A percentile compares a stretch with the other conserved stretches of the same genome.
These are phyloP conservation scores for Baorangia bicolor DNA, from an alignment of 768 basidiomycete species.

Conservation along the genomic window DNA sequence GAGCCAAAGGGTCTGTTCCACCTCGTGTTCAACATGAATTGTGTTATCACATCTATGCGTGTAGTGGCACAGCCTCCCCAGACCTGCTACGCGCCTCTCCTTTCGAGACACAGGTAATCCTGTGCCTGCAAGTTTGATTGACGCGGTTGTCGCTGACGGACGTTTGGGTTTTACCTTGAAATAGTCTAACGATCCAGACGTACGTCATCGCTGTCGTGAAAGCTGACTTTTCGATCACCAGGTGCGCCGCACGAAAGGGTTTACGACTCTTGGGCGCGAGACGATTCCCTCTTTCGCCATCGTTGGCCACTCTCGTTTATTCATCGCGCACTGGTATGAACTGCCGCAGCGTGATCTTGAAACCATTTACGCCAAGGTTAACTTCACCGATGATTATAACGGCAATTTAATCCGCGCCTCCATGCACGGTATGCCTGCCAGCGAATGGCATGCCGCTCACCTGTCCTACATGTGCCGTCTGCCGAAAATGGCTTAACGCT, in stretches of 20 bases:
- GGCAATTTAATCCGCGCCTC: slow-evolving; percentile 19
- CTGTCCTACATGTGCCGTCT: slow-evolving; percentile 14
- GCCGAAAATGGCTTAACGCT: slow-evolving; percentile 25
- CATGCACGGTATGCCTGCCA: slow-evolving; percentile 19
- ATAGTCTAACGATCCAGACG: slow-evolving; percentile 15
- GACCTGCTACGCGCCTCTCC: background rate
- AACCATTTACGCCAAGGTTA: slow-evolving; percentile 14
- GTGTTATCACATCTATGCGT: slow-evolving; percentile 13
- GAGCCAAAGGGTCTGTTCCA: slow-evolving; percentile 10
- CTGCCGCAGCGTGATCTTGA: slow-evolving; percentile 20
- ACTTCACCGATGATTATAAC: slow-evolving; percentile 14
- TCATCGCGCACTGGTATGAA: slow-evolving; percentile 10
- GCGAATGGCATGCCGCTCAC: slow-evolving; percentile 15
- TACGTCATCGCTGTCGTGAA: slow-evolving; percentile 31
- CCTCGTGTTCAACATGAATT: slow-evolving; percentile 27
- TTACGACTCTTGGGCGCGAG: slow-evolving; percentile 18
- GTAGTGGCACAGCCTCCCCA: slow-evolving; percentile 12
- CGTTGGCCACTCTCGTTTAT: slow-evolving; percentile 13
- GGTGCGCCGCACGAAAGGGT: slow-evolving; percentile 4
- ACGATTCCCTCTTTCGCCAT: slow-evolving; percentile 19
- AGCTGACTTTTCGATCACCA: slow-evolving; percentile 7
- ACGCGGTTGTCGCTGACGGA: slow-evolving; percentile 7
- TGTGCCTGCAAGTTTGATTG: slow-evolving; percentile 15
- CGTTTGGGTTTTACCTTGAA: slow-evolving; percentile 27
- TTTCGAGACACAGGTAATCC: slow-evolving; percentile 7